phyloP scores from a whole-genome alignment of 1,139 yeast species.

The Candida dubliniensis region DNA sequence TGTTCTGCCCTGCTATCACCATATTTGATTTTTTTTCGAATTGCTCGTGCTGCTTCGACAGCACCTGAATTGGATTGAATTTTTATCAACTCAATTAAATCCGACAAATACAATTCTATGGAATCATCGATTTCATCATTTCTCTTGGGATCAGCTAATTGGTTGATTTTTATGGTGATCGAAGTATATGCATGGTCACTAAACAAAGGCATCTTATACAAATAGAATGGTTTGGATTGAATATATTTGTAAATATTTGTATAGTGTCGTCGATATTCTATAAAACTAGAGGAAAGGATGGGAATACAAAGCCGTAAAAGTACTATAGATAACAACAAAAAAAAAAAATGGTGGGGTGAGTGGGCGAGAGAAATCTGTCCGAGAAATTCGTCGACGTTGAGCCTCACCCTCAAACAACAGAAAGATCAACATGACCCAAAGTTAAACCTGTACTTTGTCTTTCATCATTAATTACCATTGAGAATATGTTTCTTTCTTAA shows the following conservation, averaged over 20 bases:
- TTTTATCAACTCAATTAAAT: slow-evolving; percentile 39
- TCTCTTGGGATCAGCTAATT: slow-evolving; percentile 34
- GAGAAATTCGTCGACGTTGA: too few relatives aligned
- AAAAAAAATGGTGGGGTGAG: too few relatives aligned
- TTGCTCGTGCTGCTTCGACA: slow-evolving; percentile 84
- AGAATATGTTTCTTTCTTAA: too few relatives aligned
- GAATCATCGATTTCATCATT: slow-evolving; percentile 37
- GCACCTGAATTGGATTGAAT: slow-evolving; percentile 49
- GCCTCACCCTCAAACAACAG: too few relatives aligned
- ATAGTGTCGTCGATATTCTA: not conserved
- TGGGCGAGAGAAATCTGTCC: too few relatives aligned
- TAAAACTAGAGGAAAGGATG: not conserved
- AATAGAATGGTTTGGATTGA: too few relatives aligned
- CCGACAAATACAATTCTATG: slow-evolving; percentile 38
- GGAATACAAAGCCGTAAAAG: not conserved
- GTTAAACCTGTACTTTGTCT: too few relatives aligned
- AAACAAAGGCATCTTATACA: slow-evolving; percentile 40
- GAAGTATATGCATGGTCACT: slow-evolving; percentile 43
- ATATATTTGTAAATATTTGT: too few relatives aligned
- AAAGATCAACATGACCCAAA: too few relatives aligned
- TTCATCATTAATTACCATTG: too few relatives aligned
- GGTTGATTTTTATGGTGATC: slow-evolving; percentile 46
- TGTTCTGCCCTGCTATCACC: slow-evolving; percentile 63
- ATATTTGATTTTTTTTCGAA: slow-evolving; percentile 84
- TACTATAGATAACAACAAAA: too few relatives aligned